Evolutionary conservation across 495 filamentous ascomycete genomes (phyloP).

Genomic region (Saxispiralis lemnorum): DNA sequence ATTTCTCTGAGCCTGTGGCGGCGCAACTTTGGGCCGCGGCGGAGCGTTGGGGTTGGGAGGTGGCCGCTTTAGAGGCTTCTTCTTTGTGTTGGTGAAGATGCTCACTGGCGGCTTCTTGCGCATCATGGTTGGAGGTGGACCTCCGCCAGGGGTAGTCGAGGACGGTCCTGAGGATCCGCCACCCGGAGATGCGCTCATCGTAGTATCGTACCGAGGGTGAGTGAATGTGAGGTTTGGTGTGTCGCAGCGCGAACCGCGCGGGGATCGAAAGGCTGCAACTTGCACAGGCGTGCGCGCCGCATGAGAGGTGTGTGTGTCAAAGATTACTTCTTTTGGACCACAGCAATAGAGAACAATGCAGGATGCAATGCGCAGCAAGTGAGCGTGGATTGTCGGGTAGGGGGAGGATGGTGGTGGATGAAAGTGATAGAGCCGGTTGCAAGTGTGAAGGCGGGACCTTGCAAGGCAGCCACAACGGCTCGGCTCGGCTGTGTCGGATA

Average conservation of each 20-base stretch:
- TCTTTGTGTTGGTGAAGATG: conserved; percentile 14
- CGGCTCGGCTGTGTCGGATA: neutral
- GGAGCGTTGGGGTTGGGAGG: conserved; percentile 1
- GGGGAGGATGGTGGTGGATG: too few species aligned
- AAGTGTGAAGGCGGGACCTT: neutral
- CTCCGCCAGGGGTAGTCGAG: conserved; percentile 12
- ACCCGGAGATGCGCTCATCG: conserved; percentile 37
- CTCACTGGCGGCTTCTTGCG: conserved; percentile 8
- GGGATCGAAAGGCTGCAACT: too few species aligned
- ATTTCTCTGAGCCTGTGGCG: neutral
- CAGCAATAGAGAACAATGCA: too few species aligned
- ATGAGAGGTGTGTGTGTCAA: too few species aligned
- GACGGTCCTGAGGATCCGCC: neutral
- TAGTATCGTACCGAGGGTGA: conserved; percentile 6
- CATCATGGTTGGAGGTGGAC: neutral
- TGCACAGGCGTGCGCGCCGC: too few species aligned
- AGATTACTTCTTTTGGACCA: too few species aligned
- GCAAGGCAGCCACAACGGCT: neutral
- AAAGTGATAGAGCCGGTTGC: neutral
- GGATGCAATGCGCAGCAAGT: too few species aligned
- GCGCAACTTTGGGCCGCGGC: conserved; percentile 1
- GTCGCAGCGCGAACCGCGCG: conserved; percentile 3
- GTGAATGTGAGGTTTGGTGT: neutral
- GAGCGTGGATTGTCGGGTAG: too few species aligned
- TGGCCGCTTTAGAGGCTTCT: conserved; percentile 42